Evolutionary conservation across 305 asterid species (phyloP), one percentile per base, ranked within the genome.

Genomic region (Solanum chacoense): DNA sequence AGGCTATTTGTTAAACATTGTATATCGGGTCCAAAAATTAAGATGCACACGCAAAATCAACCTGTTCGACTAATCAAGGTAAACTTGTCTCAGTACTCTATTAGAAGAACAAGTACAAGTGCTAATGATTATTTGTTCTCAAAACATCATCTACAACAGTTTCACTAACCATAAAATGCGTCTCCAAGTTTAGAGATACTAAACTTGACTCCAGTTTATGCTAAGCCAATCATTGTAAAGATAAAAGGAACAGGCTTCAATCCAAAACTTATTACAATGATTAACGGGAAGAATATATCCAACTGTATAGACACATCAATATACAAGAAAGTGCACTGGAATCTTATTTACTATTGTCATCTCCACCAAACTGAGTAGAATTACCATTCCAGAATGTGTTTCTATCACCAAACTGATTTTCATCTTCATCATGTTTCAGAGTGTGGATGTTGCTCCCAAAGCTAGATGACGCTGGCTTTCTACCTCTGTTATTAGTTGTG

Each of bases 361-460:
- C 93, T 18, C 99, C 97, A 20, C 98, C 98, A 91, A 36, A 97
- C 86, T 97, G 96, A 5, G 99, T 96, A 11, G 99, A 97, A 87
- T 97, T 97, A 37, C 99, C 98, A 81, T 97, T 97, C 99, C 99
- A 97, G 89, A 93, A 97, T 72, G 94, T 89, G 84, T 97, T 96
- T 91, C 92, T 92, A 87, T 93, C 96, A 8, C 90, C 88, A 87
- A 91, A 94, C 34, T 89, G 93, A 34, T 79, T 59, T 26, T 93
- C 97, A 87, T 96, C 97, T 26, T 94, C 98, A 5, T 92, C 94
- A 10, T 91, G 98, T 87, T 91, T 95, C 89, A 97, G 90, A 28
- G 99, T 97, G 93, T 97, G 99, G 88, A 97, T 94, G 90, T 97
- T 97, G 91, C 94, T 93, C 34, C 98, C 98, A 45, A 92, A 97